Percentiles rank a stretch among this genome's conserved stretches.
Conservation (phyloP, 495 filamentous ascomycete genomes). For the Hyphodiscus hymeniophilus region DNA sequence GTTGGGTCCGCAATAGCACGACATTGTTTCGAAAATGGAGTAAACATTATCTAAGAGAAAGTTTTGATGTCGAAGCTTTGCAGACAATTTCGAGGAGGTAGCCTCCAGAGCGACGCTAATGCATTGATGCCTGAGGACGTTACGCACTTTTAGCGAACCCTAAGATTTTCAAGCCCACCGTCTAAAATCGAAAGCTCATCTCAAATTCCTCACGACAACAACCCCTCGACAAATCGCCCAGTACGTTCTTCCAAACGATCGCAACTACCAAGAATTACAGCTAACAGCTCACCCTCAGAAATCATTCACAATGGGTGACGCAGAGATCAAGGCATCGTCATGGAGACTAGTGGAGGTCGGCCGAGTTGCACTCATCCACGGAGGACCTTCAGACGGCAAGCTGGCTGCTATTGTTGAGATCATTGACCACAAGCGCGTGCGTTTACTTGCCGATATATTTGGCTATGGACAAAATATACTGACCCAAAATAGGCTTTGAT, state of each 20-base stretch:
- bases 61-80: conserved; percentile 4
- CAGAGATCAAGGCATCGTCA: conserved; percentile 61
- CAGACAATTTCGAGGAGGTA: conserved; percentile 1
- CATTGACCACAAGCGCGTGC: conserved; percentile 99
- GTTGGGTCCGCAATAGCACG: too few relatives aligned
- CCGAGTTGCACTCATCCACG: conserved; percentile 79
- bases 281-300: conserved; percentile 21
- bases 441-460: conserved; percentile 32
- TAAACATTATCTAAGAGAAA: background rate
- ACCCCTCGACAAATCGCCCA: conserved; percentile 21
- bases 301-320: conserved; percentile 40
- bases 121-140: conserved; percentile 6
- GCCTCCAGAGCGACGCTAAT: conserved; percentile 1
- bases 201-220: conserved; percentile 5
- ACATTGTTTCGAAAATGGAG: too few relatives aligned
- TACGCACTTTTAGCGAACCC: conserved; percentile 9
- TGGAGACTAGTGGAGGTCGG: conserved; percentile 97
- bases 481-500: conserved; percentile 65
- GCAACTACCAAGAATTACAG: background rate
- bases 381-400: conserved; percentile 70
- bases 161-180: conserved; percentile 1
- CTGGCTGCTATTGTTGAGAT: conserved; percentile 95
- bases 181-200: conserved; percentile 9
- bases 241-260: conserved; percentile 16
- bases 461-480: conserved; percentile 9